Base-by-base conservation (phyloP, 768 basidiomycete genomes). In the Podaxis sp. region DNA sequence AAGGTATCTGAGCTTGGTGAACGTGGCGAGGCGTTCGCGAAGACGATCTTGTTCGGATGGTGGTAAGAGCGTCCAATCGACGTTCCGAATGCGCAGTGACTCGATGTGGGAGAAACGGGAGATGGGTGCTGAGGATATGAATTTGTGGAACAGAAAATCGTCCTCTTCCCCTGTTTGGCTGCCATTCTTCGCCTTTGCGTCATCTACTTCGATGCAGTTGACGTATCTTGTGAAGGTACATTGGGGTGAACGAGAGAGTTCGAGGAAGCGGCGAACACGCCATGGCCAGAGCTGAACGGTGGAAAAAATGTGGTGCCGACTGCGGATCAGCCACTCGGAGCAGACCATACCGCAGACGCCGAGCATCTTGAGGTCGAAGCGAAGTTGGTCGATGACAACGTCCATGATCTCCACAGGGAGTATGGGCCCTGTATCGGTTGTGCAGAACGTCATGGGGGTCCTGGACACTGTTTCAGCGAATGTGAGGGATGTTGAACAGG, bases 361-460 rank as follows among this genome's bases (percentile, higher is more conserved):
- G 25, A 77, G 65, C 15, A 69, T 59, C 40, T 43, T 58, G 9
- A 66, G 46, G 61, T 75, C 73, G 59, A 55, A 40, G 43, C 69
- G 69, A 12, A 76, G 69, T 58, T 73, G 70, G 67, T 74, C 75
- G 60, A 77, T 75, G 58, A 77, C 70, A 40, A 63, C 55, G 61
- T 77, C 76, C n/a, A 68, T 73, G 59, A 77, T 67, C 64, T 77
- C 75, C 61, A 61, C 67, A 9, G 73, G 71, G 12, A 71, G 67
- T 11, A 63, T 50, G n/a, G 67, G 67, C 9, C 55, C 59, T 22
- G 54, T 55, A n/a, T 36, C 53, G 1, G 55, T 57, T 29, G 37
- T 51, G 9, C 17, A 24, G 17, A 36, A 53, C 27, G 37, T 12
- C 22, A 43, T 55, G 15, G 55, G 24, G 24, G 56, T 25, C 46